These are phyloP conservation scores for Rubus parviflorus DNA, from an alignment of 306 rosid genomes.

Conservation along the genomic window DNA sequence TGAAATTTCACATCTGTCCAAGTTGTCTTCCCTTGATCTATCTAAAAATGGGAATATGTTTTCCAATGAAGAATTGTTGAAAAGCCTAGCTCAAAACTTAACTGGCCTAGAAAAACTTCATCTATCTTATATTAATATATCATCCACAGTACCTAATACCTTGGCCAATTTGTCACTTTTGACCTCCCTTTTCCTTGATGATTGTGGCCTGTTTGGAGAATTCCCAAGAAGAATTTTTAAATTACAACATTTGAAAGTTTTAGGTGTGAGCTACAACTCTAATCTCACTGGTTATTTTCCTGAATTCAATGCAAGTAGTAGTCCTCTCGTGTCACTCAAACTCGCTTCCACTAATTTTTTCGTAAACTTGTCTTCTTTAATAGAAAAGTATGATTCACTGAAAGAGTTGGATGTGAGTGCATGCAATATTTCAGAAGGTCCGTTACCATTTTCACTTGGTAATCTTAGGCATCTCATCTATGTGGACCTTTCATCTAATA, in stretches of 20 bases:
- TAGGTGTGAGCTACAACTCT: not conserved
- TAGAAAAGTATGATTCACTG: not conserved
- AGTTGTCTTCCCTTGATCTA: not conserved
- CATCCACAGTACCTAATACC: not conserved
- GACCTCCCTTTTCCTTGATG: not conserved
- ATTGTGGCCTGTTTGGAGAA: not conserved
- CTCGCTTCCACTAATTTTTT: not conserved
- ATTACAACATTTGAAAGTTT: not conserved
- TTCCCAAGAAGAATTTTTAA: not conserved
- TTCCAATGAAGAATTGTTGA: not conserved
- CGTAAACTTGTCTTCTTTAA: not conserved
- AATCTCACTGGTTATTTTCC: conserved; percentile 13
- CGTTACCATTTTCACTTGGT: too few species aligned
- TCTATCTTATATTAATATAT: not conserved
- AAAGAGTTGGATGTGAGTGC: not conserved
- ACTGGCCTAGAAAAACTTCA: conserved; percentile 10
- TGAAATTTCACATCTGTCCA: conserved; percentile 1
- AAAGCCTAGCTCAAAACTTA: conserved; percentile 8
- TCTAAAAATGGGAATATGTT: not conserved
- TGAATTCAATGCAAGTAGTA: not conserved
- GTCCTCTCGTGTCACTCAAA: not conserved
- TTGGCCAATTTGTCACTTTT: conserved; percentile 13
- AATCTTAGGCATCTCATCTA: too few species aligned
- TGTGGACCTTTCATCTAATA: too few species aligned
- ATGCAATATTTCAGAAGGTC: not conserved